Evolutionary conservation across 2,329 filamentous ascomycete genomes (phyloP).

Genomic region (Fusarium bulbicola): DNA sequence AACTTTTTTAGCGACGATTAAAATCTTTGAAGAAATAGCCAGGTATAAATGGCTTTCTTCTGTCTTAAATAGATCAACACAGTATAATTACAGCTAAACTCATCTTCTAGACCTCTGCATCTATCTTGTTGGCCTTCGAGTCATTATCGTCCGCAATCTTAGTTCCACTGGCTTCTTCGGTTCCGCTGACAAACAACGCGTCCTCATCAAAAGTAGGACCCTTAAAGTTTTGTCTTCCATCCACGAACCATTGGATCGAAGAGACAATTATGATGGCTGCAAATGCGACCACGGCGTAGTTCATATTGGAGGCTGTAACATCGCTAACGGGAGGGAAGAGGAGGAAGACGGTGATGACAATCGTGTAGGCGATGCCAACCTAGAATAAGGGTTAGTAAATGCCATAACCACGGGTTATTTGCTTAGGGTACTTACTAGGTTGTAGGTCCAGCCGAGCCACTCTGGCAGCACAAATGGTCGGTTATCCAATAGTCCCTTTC

Average conservation of each 20-base stretch:
- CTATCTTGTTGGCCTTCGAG: not conserved
- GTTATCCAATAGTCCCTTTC: not conserved
- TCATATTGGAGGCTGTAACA: not conserved
- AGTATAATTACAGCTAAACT: too few relatives aligned
- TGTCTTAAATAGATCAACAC: too few relatives aligned
- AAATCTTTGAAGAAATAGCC: too few relatives aligned
- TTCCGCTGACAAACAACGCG: not conserved
- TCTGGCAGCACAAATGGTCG: not conserved
- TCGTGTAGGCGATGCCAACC: not conserved
- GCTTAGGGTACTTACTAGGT: too few relatives aligned
- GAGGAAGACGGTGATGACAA: not conserved
- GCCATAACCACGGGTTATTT: too few relatives aligned
- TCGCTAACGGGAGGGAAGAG: not conserved
- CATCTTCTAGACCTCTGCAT: not conserved
- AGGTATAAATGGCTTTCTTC: too few relatives aligned
- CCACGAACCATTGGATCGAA: not conserved
- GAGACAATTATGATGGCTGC: not conserved
- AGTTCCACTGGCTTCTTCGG: not conserved
- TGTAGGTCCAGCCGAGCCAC: not conserved
- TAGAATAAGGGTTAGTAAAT: fast-evolving
- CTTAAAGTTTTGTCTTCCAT: not conserved
- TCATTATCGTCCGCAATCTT: not conserved
- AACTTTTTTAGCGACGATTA: too few relatives aligned
- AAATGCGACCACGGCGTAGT: not conserved
- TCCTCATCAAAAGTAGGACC: not conserved